These are phyloP conservation scores for Lipomyces yamadae DNA, from an alignment of 805 yeast genomes.

Conservation along the genomic window DNA sequence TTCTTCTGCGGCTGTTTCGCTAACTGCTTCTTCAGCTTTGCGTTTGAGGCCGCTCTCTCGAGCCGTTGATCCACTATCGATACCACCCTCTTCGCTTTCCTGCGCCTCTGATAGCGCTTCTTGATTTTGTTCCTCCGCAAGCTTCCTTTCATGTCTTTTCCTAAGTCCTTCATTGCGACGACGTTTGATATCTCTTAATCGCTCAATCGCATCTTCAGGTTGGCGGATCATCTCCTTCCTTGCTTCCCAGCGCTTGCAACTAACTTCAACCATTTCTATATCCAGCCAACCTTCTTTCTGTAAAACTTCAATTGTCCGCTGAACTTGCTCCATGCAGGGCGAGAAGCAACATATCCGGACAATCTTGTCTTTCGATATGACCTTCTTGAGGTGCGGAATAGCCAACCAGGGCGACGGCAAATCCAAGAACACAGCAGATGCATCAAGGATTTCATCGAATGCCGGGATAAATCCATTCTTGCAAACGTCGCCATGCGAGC, in stretches of 20 bases:
- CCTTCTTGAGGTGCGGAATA: conserved; percentile 69
- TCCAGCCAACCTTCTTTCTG: conserved; percentile 78
- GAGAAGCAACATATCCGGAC: conserved; percentile 91
- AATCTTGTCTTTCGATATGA: conserved; percentile 57
- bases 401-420: conserved; percentile 98
- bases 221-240: conserved; percentile 85
- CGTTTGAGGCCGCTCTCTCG: conserved; percentile 27
- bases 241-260: conserved; percentile 85
- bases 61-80: background rate
- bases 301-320: conserved; percentile 77
- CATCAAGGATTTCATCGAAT: conserved; percentile 51
- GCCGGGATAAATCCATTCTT: conserved; percentile 66
- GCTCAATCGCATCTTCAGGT: conserved; percentile 75
- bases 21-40: conserved; percentile 27
- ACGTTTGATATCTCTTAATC: conserved; percentile 77
- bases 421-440: conserved; percentile 82
- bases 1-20: conserved; percentile 10
- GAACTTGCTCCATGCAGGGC: conserved; percentile 97
- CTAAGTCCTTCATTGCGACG: conserved; percentile 61
- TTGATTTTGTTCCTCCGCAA: conserved; percentile 21
- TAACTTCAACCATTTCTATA: conserved; percentile 90
- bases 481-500: conserved; percentile 94
- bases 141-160: conserved; percentile 41
- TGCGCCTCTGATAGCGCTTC: conserved; percentile 41
- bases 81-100: conserved; percentile 40